A percentile compares a stretch with the other conserved stretches of the same genome.
Conservation (phyloP, 1,284 basidiomycete species). For the Cryptococcus hybrid region DNA sequence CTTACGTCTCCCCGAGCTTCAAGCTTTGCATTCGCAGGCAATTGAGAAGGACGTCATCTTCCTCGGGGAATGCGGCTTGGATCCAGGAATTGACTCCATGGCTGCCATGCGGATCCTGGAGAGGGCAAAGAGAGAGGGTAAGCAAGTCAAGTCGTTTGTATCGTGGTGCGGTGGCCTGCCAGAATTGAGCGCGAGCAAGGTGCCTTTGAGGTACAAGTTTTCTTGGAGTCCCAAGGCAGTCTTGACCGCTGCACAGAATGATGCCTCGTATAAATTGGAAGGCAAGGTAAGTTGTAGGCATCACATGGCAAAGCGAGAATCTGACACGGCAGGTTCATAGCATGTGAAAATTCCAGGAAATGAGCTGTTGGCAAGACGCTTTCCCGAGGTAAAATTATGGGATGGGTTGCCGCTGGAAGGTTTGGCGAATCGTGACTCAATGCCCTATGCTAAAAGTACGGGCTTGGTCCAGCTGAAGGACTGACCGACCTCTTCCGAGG, state of each 20-base stretch:
- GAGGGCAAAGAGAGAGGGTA: constrained; percentile 59
- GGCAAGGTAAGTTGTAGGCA: constrained; percentile 54
- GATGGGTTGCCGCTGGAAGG: constrained; percentile 75
- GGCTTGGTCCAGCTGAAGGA: constrained; percentile 56
- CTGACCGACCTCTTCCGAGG: constrained; percentile 76
- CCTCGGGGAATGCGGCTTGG: constrained; percentile 89
- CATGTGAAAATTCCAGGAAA: constrained; percentile 57
- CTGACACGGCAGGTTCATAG: constrained; percentile 40
- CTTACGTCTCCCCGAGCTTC: constrained; percentile 85
- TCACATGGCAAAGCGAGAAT: not conserved
- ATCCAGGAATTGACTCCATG: constrained; percentile 91
- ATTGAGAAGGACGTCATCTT: constrained; percentile 66
- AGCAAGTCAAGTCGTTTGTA: constrained; percentile 71
- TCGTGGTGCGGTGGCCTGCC: constrained; percentile 95
- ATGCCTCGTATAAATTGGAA: constrained; percentile 67
- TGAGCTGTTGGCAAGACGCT: constrained; percentile 60
- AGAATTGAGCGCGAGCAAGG: constrained; percentile 64
- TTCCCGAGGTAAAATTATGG: constrained; percentile 66
- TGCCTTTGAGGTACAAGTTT: constrained; percentile 86
- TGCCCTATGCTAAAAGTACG: constrained; percentile 75
- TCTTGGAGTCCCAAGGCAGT: constrained; percentile 93
- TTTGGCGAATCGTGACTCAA: constrained; percentile 82
- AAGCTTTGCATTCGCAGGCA: constrained; percentile 63
- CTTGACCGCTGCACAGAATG: constrained; percentile 75
- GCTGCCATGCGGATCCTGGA: constrained; percentile 77